Conservation (phyloP, 495 filamentous ascomycete species). For the Melanomma pulvis-pyrius region DNA sequence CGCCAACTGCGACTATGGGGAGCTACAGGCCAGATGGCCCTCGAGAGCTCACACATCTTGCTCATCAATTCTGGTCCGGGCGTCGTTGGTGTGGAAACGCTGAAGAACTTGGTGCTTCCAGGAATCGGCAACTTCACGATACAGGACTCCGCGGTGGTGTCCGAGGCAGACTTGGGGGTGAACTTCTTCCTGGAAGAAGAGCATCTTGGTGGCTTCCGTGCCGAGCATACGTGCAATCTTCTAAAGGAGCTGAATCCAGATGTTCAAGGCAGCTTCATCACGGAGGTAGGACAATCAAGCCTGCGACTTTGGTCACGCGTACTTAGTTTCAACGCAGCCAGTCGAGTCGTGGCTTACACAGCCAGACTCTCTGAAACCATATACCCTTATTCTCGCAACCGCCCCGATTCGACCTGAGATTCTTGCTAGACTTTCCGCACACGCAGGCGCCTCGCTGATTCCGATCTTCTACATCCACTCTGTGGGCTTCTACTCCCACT, state of each 20-base stretch:
- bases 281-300: conserved; percentile 43
- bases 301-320: no score
- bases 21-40: conserved; percentile 82
- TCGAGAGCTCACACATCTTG: conserved; percentile 87
- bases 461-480: conserved; percentile 84
- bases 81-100: conserved; percentile 83
- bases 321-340: conserved; percentile 43
- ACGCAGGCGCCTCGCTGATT: conserved; percentile 63
- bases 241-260: conserved; percentile 95
- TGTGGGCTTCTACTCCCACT: conserved; percentile 84
- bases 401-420: conserved; percentile 62
- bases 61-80: conserved; percentile 83
- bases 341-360: conserved; percentile 46
- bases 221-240: conserved; percentile 72
- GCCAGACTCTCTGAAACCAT: conserved; percentile 54
- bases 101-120: conserved; percentile 96
- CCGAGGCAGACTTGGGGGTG: conserved; percentile 82
- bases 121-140: conserved; percentile 93
- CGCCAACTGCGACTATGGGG: conserved; percentile 95
- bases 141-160: conserved; percentile 75
- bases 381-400: conserved; percentile 76
- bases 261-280: conserved; percentile 68
- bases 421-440: conserved; percentile 59
- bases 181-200: conserved; percentile 93
- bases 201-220: conserved; percentile 76